Conservation (phyloP, 441 rosid genomes). For the Macaranga tanarius region DNA sequence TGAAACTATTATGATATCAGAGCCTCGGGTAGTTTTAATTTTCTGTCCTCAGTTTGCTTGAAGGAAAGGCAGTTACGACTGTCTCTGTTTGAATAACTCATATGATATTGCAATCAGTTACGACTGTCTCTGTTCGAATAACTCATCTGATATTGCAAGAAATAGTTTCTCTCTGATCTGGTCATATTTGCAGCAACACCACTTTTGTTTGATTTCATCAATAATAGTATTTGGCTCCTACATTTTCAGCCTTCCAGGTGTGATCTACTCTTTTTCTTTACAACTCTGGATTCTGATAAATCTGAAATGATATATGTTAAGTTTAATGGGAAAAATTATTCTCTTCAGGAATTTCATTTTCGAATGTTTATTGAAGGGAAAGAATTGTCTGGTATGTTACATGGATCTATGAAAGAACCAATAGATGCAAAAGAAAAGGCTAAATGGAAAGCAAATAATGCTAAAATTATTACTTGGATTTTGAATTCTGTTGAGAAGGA, state of each 20-base stretch:
- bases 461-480: slow-evolving; percentile 2
- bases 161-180: background rate
- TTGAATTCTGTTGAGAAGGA: too few relatives aligned
- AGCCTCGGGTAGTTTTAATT: background rate
- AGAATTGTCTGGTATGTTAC: background rate
- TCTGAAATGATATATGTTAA: background rate
- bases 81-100: background rate
- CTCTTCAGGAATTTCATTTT: slow-evolving; percentile 10
- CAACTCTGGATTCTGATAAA: slow-evolving; percentile 9
- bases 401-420: background rate
- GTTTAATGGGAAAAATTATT: slow-evolving; percentile 16
- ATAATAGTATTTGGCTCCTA: background rate
- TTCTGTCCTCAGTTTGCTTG: background rate
- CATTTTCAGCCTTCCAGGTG: background rate
- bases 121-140: background rate
- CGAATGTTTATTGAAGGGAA: slow-evolving; percentile 5
- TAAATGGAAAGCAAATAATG: background rate
- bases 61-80: background rate
- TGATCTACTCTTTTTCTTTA: background rate
- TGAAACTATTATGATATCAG: background rate
- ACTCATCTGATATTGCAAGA: background rate
- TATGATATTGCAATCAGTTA: background rate
- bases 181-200: background rate
- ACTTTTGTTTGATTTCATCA: too few relatives aligned
- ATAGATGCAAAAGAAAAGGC: background rate